These are phyloP conservation scores for Moelleriella libera DNA, from an alignment of 2,329 filamentous ascomycete genomes.

Conservation along the genomic window DNA sequence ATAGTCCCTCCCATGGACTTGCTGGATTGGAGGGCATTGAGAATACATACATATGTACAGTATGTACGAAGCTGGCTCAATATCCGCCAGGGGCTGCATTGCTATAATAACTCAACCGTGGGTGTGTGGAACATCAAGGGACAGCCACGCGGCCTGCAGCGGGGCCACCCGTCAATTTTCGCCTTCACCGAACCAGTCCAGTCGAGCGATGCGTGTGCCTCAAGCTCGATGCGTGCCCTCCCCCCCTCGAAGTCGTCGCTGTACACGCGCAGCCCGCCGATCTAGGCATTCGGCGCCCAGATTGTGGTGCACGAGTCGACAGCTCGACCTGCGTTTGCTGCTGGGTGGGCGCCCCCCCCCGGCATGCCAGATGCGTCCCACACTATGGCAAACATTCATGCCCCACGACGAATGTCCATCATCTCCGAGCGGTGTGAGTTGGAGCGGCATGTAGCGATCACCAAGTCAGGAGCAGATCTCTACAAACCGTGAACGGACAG, in stretches of 20 bases:
- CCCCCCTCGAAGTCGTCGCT: neutral
- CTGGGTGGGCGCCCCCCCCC: neutral
- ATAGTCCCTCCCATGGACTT: neutral
- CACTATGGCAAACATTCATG: too few species aligned
- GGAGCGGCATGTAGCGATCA: too few species aligned
- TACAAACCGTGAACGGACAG: too few species aligned
- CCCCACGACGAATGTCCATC: too few species aligned
- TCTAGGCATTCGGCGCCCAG: neutral
- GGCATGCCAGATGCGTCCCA: neutral
- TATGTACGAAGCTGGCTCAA: neutral
- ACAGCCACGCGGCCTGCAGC: constrained; percentile 8
- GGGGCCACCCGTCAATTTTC: constrained; percentile 5
- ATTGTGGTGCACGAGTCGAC: neutral
- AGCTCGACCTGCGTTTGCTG: too few species aligned
- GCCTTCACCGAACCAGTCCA: neutral
- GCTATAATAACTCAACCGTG: neutral
- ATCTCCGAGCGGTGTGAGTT: too few species aligned
- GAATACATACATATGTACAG: neutral
- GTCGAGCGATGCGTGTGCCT: neutral
- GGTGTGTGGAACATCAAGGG: neutral
- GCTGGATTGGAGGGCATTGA: neutral
- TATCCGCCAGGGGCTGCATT: neutral
- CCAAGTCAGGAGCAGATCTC: too few species aligned
- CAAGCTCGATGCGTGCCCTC: neutral
- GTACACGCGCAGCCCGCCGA: neutral